Percentiles rank a stretch among this genome's conserved stretches.
These are phyloP conservation scores for Penicillium simplicissimum DNA, from an alignment of 495 filamentous ascomycete genomes.

Conservation along the genomic window DNA sequence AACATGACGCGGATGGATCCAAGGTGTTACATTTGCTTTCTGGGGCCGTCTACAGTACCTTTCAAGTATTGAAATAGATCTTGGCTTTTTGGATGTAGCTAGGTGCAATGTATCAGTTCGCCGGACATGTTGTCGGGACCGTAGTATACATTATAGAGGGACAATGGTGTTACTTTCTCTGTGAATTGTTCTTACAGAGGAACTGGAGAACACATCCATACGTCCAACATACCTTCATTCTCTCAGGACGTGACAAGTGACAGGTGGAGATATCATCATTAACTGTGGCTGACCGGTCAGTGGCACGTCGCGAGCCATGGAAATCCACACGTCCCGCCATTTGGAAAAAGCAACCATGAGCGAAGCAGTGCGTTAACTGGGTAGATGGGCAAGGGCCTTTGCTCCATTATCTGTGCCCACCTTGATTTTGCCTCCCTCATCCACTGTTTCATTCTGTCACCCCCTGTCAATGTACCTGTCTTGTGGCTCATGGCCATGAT, in stretches of 20 bases:
- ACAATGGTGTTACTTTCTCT: not conserved
- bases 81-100: not conserved
- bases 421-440: constrained; percentile 22
- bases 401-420: not conserved
- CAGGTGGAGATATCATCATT: constrained; percentile 2
- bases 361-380: constrained; percentile 18
- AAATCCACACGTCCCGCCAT: constrained; percentile 16
- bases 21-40: constrained; percentile 8
- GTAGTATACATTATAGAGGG: not conserved
- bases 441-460: constrained; percentile 12
- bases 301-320: constrained; percentile 23
- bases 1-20: constrained; percentile 13
- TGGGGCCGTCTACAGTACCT: not conserved
- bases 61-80: not conserved
- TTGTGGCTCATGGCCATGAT: constrained; percentile 8
- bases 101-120: not conserved
- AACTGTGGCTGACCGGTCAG: constrained; percentile 12
- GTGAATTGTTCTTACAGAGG: not conserved
- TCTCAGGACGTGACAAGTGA: not conserved
- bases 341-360: constrained; percentile 10
- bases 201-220: not conserved
- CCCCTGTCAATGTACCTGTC: constrained; percentile 11
- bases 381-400: not conserved
- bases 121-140: not conserved
- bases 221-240: not conserved